Conservation (phyloP, 106 monocot species). For the Dendrobium catenatum region DNA sequence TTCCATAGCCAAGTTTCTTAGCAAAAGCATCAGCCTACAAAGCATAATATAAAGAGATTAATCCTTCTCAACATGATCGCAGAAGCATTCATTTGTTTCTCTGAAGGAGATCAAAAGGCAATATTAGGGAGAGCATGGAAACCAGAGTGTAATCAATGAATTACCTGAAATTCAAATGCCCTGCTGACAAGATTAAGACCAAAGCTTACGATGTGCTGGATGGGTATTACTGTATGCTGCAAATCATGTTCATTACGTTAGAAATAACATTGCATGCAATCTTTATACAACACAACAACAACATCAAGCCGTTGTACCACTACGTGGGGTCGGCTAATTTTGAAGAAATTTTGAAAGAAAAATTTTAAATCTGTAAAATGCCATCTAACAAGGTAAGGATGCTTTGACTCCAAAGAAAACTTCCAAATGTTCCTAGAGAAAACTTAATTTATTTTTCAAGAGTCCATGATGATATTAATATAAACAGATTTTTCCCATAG, state of each 20-base stretch:
- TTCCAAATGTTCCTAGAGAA: not conserved
- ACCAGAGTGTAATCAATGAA: not conserved
- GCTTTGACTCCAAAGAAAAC: not conserved
- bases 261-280: not conserved
- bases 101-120: not conserved
- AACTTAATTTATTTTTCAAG: not conserved
- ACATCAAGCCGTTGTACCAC: too few species aligned
- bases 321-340: too few species aligned
- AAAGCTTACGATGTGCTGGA: constrained; percentile 83
- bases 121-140: too few species aligned
- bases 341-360: too few species aligned
- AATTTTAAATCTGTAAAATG: not conserved
- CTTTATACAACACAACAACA: too few species aligned
- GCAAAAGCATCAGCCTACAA: constrained; percentile 97
- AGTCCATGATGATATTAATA: too few species aligned
- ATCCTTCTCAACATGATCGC: not conserved
- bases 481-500: too few species aligned
- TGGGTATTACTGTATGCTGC: constrained; percentile 85
- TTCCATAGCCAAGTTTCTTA: constrained; percentile 73
- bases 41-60: not conserved
- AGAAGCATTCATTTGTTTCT: not conserved
- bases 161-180: constrained; percentile 95
- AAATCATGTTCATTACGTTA: constrained; percentile 9
- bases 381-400: not conserved
- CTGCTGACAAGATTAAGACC: constrained; percentile 89